A percentile compares a stretch with the other conserved stretches of the same genome.
phyloP scores from a whole-genome alignment of 108 stramenopile species.

The Discostella pseudostelligera region DNA sequence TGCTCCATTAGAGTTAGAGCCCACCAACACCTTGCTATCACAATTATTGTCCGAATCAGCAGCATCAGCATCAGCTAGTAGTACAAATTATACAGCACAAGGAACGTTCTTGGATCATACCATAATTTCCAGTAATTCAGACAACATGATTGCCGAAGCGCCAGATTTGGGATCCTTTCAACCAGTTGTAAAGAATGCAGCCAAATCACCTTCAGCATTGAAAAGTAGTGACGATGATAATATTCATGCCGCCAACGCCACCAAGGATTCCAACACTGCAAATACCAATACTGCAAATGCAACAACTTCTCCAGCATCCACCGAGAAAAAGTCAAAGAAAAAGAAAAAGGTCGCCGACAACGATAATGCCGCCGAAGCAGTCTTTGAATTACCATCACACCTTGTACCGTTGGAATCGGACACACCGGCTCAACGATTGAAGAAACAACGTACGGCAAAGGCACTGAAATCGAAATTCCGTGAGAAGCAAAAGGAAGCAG shows the following conservation, averaged over 20 bases:
- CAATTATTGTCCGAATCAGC: neutral
- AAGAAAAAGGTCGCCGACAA: slow-evolving; percentile 39
- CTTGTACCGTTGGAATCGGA: slow-evolving; percentile 67
- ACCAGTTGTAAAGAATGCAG: slow-evolving; percentile 13
- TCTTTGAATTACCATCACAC: slow-evolving; percentile 73
- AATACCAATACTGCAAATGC: slow-evolving; percentile 7
- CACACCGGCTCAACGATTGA: slow-evolving; percentile 66
- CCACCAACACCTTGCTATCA: neutral
- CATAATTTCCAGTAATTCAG: slow-evolving; percentile 2
- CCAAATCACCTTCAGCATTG: slow-evolving; percentile 3
- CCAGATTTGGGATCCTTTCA: slow-evolving; percentile 42
- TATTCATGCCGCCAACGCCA: slow-evolving; percentile 1
- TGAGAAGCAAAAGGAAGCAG: slow-evolving; percentile 63
- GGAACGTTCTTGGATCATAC: slow-evolving; percentile 29
- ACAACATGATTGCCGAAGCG: slow-evolving; percentile 28
- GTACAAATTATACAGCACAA: slow-evolving; percentile 28
- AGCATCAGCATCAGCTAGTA: too few species aligned
- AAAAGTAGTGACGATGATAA: slow-evolving; percentile 6
- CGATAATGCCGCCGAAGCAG: slow-evolving; percentile 23
- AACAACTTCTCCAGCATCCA: slow-evolving; percentile 14
- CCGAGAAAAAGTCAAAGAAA: slow-evolving; percentile 51
- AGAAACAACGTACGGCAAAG: slow-evolving; percentile 71
- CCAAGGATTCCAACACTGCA: neutral
- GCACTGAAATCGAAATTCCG: slow-evolving; percentile 75
- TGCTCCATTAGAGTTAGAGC: neutral